Base-by-base conservation (phyloP, 2,329 filamentous ascomycete species). In the Verticillium isaacii region DNA sequence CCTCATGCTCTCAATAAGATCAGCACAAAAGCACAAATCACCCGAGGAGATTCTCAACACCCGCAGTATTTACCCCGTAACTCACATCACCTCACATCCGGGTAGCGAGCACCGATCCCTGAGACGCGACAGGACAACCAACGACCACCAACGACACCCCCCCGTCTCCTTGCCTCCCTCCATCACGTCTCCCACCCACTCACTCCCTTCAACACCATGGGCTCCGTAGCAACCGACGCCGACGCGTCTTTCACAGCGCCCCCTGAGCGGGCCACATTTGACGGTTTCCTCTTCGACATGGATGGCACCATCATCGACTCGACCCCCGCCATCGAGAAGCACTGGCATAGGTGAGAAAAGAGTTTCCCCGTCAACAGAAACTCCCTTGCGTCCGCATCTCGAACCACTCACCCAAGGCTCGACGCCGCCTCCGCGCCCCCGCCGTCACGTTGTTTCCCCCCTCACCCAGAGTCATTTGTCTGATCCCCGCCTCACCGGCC, bases 251-350 rank as follows among this genome's bases (percentile, higher is more conserved):
- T 63, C 58, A 62, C 61, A 8, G 64, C 64, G 29, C 61, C 61
- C 25, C 58, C 60, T 9, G 61, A 65, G 55, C 63, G 61, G 54
- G 57, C 62, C 37, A 34, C 61, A 56, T 85, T 87, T 68, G 76
- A 82, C 56, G 84, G 83, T 17, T 81, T 86, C 65, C 79, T 91
- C 6, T 89, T 91, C 69, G 89, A 92, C 72, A 91, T 92, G 88
- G 89, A 93, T 72, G 91, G 90, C 45, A 93, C 91, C 19, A 90
- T 94, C 66, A 92, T 94, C 69, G 91, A 94, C 73, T 92, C 89
- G 17, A 94, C 91, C 2, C 79, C 82, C 23, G 91, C 91, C 9
- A 88, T 95, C 50, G 82, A 87, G 59, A 92, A 92, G 76, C 88
- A 93, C 73, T 95, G 91, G 91, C 78, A 88, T 61, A 80, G 80